Percentiles rank a stretch among this genome's conserved stretches.
Evolutionary conservation across 2,329 filamentous ascomycete genomes (phyloP).

Genomic region (Ophiobolus disseminans): DNA sequence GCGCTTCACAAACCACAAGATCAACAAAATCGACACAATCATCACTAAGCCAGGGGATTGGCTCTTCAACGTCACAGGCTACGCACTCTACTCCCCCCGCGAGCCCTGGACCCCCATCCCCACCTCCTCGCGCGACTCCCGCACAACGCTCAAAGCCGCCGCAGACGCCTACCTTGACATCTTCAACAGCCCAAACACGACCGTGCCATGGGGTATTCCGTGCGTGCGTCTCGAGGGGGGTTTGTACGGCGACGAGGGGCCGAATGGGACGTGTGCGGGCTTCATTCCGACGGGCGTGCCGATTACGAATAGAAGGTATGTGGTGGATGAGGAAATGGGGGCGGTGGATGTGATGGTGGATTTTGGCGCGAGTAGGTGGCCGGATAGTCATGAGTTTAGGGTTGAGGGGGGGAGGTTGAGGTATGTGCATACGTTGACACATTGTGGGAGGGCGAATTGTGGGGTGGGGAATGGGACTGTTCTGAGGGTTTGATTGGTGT

Average conservation of each 20-base stretch:
- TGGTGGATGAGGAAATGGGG: slow-evolving; percentile 33
- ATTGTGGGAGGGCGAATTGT: slow-evolving; percentile 33
- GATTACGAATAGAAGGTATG: slow-evolving; percentile 31
- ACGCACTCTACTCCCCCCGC: slow-evolving; percentile 17
- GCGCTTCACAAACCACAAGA: slow-evolving; percentile 30
- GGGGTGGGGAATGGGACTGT: slow-evolving; percentile 18
- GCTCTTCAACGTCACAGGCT: slow-evolving; percentile 34
- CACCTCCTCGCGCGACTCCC: slow-evolving; percentile 13
- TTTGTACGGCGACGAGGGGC: slow-evolving; percentile 29
- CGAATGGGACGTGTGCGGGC: slow-evolving; percentile 27
- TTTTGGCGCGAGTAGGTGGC: slow-evolving; percentile 30
- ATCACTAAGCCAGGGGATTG: slow-evolving; percentile 36
- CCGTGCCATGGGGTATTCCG: slow-evolving; percentile 34
- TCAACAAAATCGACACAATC: slow-evolving; percentile 31
- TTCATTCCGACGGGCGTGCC: slow-evolving; percentile 33
- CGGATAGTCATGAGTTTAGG: slow-evolving; percentile 37
- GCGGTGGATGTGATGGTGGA: slow-evolving; percentile 32
- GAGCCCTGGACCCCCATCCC: slow-evolving; percentile 29
- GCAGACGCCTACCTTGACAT: slow-evolving; percentile 30
- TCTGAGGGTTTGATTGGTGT: no score
- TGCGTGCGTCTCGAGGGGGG: slow-evolving; percentile 37
- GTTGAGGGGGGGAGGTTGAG: slow-evolving; percentile 27
- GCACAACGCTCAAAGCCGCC: slow-evolving; percentile 22
- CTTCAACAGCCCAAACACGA: slow-evolving; percentile 22
- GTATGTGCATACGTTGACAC: slow-evolving; percentile 39